A percentile compares a stretch with the other conserved stretches of the same genome.
Evolutionary conservation across 345 rosid species (phyloP).

Genomic region (Citrus australasica): DNA sequence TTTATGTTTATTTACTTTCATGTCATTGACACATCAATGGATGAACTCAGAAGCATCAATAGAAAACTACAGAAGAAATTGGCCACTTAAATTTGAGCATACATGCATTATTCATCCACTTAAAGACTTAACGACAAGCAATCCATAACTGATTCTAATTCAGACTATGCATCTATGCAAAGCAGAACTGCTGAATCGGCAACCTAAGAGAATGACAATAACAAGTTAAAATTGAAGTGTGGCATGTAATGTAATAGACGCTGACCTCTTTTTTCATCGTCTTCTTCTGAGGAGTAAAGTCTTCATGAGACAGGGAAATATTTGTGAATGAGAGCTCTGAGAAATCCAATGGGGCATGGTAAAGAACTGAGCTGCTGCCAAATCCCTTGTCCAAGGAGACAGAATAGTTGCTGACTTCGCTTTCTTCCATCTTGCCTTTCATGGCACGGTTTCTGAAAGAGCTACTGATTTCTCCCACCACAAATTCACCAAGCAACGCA

Average conservation of each 20-base stretch:
- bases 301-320: slow-evolving; percentile 2
- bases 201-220: not conserved
- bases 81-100: not conserved
- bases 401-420: slow-evolving; percentile 29
- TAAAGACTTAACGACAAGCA: not conserved
- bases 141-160: not conserved
- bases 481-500: slow-evolving; percentile 52
- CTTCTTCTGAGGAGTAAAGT: slow-evolving; percentile 13
- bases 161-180: not conserved
- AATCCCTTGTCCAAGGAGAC: slow-evolving; percentile 15
- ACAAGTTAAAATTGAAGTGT: not conserved
- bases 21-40: not conserved
- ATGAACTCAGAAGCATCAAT: not conserved
- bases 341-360: slow-evolving; percentile 11
- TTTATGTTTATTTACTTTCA: not conserved
- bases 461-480: slow-evolving; percentile 31
- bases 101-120: not conserved
- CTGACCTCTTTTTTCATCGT: slow-evolving; percentile 17
- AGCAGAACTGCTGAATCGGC: not conserved
- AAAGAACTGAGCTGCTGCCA: slow-evolving; percentile 8
- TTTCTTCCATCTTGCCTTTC: slow-evolving; percentile 18
- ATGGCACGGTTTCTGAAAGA: slow-evolving; percentile 15
- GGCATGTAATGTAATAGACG: not conserved
- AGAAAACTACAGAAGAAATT: not conserved
- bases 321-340: slow-evolving; percentile 17